These are phyloP conservation scores for Penstemon newberryi DNA, from an alignment of 257 asterid genomes.

Conservation along the genomic window DNA sequence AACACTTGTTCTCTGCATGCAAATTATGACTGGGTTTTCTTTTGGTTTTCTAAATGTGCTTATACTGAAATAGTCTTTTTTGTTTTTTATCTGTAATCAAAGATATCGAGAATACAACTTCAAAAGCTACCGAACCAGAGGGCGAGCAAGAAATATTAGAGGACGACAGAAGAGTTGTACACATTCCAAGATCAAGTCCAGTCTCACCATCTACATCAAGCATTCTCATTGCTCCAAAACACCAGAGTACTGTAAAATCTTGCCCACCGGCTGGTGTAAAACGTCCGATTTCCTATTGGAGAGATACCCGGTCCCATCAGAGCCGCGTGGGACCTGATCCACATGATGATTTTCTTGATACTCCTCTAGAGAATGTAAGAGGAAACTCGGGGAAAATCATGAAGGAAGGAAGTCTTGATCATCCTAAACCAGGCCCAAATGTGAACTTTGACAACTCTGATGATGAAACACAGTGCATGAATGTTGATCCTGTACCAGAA, in stretches of 20 bases:
- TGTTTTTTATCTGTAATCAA: conserved; percentile 25
- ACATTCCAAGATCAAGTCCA: conserved; percentile 44
- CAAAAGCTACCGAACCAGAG: conserved; percentile 35
- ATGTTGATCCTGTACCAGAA: conserved; percentile 40
- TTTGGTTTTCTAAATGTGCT: conserved; percentile 9
- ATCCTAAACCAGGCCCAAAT: conserved; percentile 33
- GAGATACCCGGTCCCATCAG: conserved; percentile 88
- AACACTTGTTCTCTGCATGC: background rate
- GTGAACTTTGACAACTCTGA: conserved; percentile 49
- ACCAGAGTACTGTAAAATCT: conserved; percentile 41
- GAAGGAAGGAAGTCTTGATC: conserved; percentile 40
- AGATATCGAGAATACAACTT: conserved; percentile 42
- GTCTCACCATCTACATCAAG: conserved; percentile 46
- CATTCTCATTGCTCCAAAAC: conserved; percentile 40
- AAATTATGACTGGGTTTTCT: conserved; percentile 7
- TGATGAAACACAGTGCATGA: conserved; percentile 73
- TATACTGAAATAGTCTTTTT: conserved; percentile 27
- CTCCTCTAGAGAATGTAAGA: conserved; percentile 74
- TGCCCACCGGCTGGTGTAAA: conserved; percentile 71
- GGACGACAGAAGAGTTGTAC: conserved; percentile 32
- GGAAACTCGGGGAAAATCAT: conserved; percentile 48
- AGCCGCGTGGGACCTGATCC: conserved; percentile 78
- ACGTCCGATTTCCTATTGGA: conserved; percentile 84
- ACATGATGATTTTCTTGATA: conserved; percentile 92
- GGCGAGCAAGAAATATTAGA: conserved; percentile 38